Percentiles rank a stretch among this genome's conserved stretches.
Evolutionary conservation across 2,329 filamentous ascomycete genomes (phyloP).

Genomic region (Salinomyces thailandicus): DNA sequence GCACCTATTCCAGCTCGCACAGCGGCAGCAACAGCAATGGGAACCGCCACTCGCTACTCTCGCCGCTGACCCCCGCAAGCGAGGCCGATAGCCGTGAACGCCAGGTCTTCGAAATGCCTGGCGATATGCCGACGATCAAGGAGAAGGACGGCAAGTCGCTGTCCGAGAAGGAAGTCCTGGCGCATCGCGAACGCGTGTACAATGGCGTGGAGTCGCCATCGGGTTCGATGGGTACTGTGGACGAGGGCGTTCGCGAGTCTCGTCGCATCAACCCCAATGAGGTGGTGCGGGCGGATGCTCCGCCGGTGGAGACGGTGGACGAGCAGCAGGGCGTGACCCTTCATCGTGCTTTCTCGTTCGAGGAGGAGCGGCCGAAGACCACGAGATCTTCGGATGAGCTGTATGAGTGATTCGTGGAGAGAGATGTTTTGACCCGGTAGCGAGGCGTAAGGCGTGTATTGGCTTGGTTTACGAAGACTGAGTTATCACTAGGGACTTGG

Average conservation of each 20-base stretch:
- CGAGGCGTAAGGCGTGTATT: too few species aligned
- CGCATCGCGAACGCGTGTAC: conserved; percentile 34
- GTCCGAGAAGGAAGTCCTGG: conserved; percentile 40
- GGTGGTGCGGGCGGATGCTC: conserved; percentile 11
- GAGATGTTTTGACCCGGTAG: background rate
- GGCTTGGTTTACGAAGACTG: too few species aligned
- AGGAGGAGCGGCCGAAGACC: conserved; percentile 4
- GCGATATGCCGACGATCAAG: conserved; percentile 45
- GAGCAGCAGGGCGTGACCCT: conserved; percentile 8
- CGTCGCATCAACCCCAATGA: conserved; percentile 16
- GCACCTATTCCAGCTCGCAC: conserved; percentile 18
- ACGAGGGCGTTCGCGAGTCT: conserved; percentile 10
- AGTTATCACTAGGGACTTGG: too few species aligned
- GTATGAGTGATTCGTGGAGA: conserved; percentile 1
- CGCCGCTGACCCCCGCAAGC: conserved; percentile 8
- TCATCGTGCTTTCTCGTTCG: conserved; percentile 18
- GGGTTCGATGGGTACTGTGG: conserved; percentile 5
- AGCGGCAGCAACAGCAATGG: conserved; percentile 5
- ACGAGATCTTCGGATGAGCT: conserved; percentile 4
- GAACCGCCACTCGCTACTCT: conserved; percentile 9
- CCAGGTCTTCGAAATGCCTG: conserved; percentile 40
- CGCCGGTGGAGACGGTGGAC: background rate
- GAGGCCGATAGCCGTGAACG: conserved; percentile 21
- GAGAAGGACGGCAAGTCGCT: conserved; percentile 39
- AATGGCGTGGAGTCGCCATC: conserved; percentile 33